phyloP scores from a whole-genome alignment of 2,329 filamentous ascomycete species.

The Chaetomiaceae sp. region DNA sequence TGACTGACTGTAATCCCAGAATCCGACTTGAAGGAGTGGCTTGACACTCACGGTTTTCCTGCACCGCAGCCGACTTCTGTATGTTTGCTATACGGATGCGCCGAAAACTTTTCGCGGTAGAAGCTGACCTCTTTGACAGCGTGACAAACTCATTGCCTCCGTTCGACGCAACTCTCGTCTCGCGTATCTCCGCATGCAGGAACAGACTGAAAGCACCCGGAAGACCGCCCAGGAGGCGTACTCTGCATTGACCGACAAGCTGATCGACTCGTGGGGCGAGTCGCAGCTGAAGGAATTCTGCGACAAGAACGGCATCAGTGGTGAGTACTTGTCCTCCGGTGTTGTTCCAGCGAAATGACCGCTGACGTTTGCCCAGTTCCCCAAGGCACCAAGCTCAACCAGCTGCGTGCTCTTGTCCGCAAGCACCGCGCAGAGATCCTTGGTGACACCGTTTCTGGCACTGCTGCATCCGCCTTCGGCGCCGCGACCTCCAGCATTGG shows the following conservation, averaged over 20 bases:
- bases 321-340: conserved; percentile 23
- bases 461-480: conserved; percentile 56
- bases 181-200: conserved; percentile 62
- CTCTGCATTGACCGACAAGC: conserved; percentile 68
- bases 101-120: not conserved
- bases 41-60: conserved; percentile 80
- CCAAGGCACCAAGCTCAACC: conserved; percentile 84
- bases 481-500: conserved; percentile 69
- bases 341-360: not conserved
- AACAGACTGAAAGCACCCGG: conserved; percentile 53
- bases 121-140: conserved; percentile 33
- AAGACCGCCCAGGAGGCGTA: conserved; percentile 64
- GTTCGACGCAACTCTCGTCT: conserved; percentile 87
- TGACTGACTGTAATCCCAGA: conserved; percentile 37
- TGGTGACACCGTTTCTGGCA: conserved; percentile 56
- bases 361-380: conserved; percentile 54
- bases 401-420: conserved; percentile 81
- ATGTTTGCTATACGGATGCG: conserved; percentile 20
- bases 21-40: conserved; percentile 89
- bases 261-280: conserved; percentile 88
- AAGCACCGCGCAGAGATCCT: conserved; percentile 72
- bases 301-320: conserved; percentile 75
- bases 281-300: conserved; percentile 83
- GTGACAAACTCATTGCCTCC: conserved; percentile 81
- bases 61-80: conserved; percentile 71